These are phyloP conservation scores for Cyberlindnera meyerae DNA, from an alignment of 805 yeast species.

Conservation along the genomic window DNA sequence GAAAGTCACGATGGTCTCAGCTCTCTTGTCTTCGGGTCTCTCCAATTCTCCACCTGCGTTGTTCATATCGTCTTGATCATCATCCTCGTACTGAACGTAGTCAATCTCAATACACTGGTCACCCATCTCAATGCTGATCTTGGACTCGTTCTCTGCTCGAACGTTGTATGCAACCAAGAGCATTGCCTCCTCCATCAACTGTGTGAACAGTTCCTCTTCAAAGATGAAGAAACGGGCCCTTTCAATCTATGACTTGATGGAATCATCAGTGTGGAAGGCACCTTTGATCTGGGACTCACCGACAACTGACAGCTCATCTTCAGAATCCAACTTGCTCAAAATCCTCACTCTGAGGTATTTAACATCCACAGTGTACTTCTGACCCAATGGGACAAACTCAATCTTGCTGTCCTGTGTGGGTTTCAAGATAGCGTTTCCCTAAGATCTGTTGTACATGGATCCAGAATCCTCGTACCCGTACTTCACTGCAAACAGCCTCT, in stretches of 20 bases:
- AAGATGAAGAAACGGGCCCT: slow-evolving; percentile 71
- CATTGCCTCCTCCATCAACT: slow-evolving; percentile 71
- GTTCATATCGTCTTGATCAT: too few species aligned
- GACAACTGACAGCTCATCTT: slow-evolving; percentile 45
- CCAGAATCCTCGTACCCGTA: slow-evolving; percentile 94
- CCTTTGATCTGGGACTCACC: slow-evolving; percentile 45
- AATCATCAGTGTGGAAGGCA: slow-evolving; percentile 23
- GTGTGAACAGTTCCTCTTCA: slow-evolving; percentile 85
- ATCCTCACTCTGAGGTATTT: slow-evolving; percentile 62
- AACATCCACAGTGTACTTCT: too few species aligned
- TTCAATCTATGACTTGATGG: slow-evolving; percentile 53
- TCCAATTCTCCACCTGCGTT: too few species aligned
- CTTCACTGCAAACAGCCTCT: slow-evolving; percentile 64
- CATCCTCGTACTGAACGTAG: slow-evolving; percentile 41
- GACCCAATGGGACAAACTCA: slow-evolving; percentile 33
- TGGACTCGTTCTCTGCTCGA: slow-evolving; percentile 54
- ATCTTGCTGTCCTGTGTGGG: slow-evolving; percentile 41
- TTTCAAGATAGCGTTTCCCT: slow-evolving; percentile 70
- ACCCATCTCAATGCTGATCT: slow-evolving; percentile 58
- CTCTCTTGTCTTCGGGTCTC: slow-evolving; percentile 37
- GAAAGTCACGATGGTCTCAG: slow-evolving; percentile 30
- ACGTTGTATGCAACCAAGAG: slow-evolving; percentile 65
- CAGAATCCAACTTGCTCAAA: slow-evolving; percentile 47
- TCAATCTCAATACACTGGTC: slow-evolving; percentile 71
- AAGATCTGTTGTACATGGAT: slow-evolving; percentile 54